phyloP scores from a whole-genome alignment of 805 yeast species.

The Jamesozyma hellenica region DNA sequence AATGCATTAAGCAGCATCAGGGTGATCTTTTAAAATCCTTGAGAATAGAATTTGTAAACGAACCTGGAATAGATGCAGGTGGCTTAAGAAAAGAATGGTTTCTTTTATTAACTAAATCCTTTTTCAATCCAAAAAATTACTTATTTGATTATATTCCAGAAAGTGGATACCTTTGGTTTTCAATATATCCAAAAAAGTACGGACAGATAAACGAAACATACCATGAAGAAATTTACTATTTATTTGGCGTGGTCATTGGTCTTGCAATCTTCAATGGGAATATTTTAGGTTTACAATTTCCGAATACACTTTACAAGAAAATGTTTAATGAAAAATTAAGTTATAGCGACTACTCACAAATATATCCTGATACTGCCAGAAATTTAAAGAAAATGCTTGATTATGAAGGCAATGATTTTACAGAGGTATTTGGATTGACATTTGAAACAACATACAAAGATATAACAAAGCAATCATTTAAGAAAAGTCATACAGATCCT shows the following conservation, averaged over 20 bases:
- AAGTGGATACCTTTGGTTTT: constrained; percentile 70
- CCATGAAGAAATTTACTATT: constrained; percentile 47
- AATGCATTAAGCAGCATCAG: constrained; percentile 45
- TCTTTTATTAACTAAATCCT: constrained; percentile 53
- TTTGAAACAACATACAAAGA: constrained; percentile 53
- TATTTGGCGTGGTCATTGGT: constrained; percentile 81
- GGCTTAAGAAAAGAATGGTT: constrained; percentile 95
- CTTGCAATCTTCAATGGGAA: constrained; percentile 86
- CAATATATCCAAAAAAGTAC: constrained; percentile 34
- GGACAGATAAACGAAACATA: constrained; percentile 10
- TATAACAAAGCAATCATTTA: constrained; percentile 11
- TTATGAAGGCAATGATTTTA: constrained; percentile 36
- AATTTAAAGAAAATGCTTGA: constrained; percentile 41
- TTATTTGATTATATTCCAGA: constrained; percentile 59
- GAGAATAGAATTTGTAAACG: constrained; percentile 70
- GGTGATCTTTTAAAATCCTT: constrained; percentile 63
- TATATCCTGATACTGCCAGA: constrained; percentile 58
- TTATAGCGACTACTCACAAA: constrained; percentile 53
- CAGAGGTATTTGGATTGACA: constrained; percentile 40
- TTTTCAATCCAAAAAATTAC: constrained; percentile 61
- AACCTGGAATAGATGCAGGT: constrained; percentile 93
- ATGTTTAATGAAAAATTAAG: constrained; percentile 45
- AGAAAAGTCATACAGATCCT: not conserved
- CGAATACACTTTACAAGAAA: constrained; percentile 66
- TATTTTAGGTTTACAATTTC: constrained; percentile 70